These are phyloP conservation scores for Hypsizygus ulmarius DNA, from an alignment of 1,284 basidiomycete genomes.

Conservation along the genomic window DNA sequence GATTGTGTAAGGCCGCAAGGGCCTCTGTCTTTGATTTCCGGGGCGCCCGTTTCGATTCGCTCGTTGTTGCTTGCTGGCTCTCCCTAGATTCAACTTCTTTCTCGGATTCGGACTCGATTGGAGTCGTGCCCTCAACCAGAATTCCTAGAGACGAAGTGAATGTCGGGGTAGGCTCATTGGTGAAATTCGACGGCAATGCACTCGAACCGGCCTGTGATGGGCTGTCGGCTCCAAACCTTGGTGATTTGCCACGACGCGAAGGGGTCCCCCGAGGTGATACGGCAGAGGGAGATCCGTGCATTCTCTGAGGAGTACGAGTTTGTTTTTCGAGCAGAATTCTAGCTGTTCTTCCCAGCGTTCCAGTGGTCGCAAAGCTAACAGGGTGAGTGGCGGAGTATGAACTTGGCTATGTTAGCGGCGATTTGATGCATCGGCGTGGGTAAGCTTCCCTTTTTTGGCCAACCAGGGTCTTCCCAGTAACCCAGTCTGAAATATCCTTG, in stretches of 20 bases:
- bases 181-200: constrained; percentile 40
- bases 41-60: constrained; percentile 64
- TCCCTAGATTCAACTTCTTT: constrained; percentile 27
- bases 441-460: constrained; percentile 29
- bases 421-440: constrained; percentile 32
- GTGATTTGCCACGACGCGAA: constrained; percentile 56
- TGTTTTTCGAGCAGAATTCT: constrained; percentile 32
- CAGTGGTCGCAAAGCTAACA: constrained; percentile 37
- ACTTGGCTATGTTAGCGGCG: constrained; percentile 37
- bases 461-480: constrained; percentile 16
- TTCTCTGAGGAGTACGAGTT: constrained; percentile 27
- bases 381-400: constrained; percentile 42
- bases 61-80: constrained; percentile 28
- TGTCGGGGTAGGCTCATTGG: constrained; percentile 45
- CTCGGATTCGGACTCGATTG: constrained; percentile 43
- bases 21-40: constrained; percentile 86
- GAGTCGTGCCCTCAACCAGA: constrained; percentile 60
- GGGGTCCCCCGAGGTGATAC: constrained; percentile 51
- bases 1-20: constrained; percentile 68
- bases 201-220: constrained; percentile 39
- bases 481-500: constrained; percentile 20
- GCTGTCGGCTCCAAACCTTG: constrained; percentile 45
- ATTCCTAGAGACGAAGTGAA: constrained; percentile 68
- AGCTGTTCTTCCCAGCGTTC: constrained; percentile 36
- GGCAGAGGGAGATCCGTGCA: constrained; percentile 46